phyloP scores from a whole-genome alignment of 371 early-diverging fungal genomes.

The Polyrhizophydium stewartii region DNA sequence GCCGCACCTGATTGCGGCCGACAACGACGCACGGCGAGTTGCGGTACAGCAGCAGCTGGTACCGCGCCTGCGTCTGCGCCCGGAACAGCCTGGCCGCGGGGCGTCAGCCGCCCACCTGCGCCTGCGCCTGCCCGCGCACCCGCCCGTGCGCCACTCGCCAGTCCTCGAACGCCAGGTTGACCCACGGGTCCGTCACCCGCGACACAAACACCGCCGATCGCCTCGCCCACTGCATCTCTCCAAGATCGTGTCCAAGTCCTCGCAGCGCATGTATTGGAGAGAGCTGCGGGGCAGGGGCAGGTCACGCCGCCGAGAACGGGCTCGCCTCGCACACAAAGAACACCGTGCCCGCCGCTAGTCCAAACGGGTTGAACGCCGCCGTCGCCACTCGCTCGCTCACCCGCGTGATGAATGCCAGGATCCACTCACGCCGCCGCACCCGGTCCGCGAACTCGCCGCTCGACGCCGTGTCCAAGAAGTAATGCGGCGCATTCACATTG shows the following conservation, averaged over 20 bases:
- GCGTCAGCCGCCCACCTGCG: not conserved
- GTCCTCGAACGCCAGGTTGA: constrained; percentile 92
- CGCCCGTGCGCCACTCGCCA: constrained; percentile 43
- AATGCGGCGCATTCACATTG: constrained; percentile 72
- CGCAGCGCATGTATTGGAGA: too few species aligned
- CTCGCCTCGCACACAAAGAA: constrained; percentile 45
- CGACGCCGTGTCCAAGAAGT: constrained; percentile 57
- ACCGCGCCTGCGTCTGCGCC: constrained; percentile 11
- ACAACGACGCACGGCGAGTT: constrained; percentile 87
- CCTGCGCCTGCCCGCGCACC: not conserved
- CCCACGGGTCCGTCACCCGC: constrained; percentile 68
- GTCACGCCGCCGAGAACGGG: too few species aligned
- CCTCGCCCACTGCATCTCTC: too few species aligned
- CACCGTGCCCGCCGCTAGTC: constrained; percentile 53
- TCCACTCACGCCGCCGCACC: constrained; percentile 54
- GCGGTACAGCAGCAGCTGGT: constrained; percentile 81
- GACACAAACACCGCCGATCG: constrained; percentile 41
- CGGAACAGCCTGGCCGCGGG: constrained; percentile 26
- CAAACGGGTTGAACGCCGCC: constrained; percentile 57
- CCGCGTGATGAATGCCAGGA: constrained; percentile 62
- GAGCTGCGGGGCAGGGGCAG: too few species aligned
- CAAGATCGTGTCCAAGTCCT: too few species aligned
- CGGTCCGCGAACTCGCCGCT: constrained; percentile 20
- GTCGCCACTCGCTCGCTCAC: constrained; percentile 38
- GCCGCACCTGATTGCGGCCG: constrained; percentile 83